These are phyloP conservation scores for Arthrinium puccinioides DNA, from an alignment of 2,329 filamentous ascomycete genomes.

Conservation along the genomic window DNA sequence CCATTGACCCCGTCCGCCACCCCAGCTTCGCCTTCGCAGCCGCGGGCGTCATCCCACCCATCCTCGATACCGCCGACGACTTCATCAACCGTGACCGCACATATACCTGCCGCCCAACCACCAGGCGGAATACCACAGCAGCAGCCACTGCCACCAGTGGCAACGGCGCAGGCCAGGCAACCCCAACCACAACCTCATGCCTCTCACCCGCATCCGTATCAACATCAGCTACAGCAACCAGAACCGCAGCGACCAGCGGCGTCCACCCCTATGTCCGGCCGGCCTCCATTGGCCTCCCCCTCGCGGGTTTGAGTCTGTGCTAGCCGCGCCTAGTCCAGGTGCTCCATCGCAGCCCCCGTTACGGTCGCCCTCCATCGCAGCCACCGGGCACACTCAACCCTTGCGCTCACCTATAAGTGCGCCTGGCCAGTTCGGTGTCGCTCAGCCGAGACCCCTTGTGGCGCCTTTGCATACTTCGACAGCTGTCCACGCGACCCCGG, in stretches of 20 bases:
- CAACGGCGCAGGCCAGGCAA: constrained; percentile 5
- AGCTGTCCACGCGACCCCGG: constrained; percentile 3
- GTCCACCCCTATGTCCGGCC: constrained; percentile 1
- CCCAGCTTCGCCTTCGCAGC: constrained; percentile 8
- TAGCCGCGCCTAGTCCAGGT: constrained; percentile 18
- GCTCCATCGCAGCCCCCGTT: constrained; percentile 6
- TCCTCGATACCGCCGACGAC: constrained; percentile 37
- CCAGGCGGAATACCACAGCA: constrained; percentile 8
- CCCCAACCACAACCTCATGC: constrained; percentile 10
- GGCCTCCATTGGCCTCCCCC: constrained; percentile 13
- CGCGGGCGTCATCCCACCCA: too few species aligned
- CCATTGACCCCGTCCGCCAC: not conserved
- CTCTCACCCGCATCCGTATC: too few species aligned
- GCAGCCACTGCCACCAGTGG: constrained; percentile 6
- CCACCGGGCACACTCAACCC: constrained; percentile 15
- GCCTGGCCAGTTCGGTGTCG: constrained; percentile 16
- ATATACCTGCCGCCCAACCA: constrained; percentile 4
- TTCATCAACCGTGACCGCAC: constrained; percentile 15
- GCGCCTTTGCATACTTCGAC: constrained; percentile 12
- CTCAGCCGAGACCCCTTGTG: constrained; percentile 14
- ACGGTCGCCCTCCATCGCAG: constrained; percentile 9
- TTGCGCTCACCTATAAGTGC: constrained; percentile 21
- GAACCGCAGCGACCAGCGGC: constrained; percentile 6
- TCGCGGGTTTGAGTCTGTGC: constrained; percentile 22
- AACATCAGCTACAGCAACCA: not conserved